A percentile compares a stretch with the other conserved stretches of the same genome.
Evolutionary conservation across 768 basidiomycete species (phyloP).

Genomic region (Kwoniella pini): DNA sequence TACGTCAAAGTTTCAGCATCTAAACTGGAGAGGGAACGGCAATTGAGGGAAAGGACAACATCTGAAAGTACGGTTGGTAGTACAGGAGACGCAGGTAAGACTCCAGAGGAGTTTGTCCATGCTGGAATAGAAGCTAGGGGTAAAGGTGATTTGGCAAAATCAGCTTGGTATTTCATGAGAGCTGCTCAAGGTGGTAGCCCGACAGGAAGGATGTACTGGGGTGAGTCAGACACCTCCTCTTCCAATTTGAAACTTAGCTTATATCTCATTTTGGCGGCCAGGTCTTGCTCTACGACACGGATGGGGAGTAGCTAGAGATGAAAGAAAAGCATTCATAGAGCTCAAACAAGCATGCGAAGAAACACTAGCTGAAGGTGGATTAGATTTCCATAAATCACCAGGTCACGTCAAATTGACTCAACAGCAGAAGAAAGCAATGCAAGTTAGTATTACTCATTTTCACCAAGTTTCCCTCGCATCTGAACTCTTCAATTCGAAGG

Average conservation of each 20-base stretch:
- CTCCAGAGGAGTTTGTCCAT: constrained; percentile 43
- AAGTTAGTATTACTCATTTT: constrained; percentile 26
- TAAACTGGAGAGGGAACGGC: constrained; percentile 20
- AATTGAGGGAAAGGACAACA: constrained; percentile 18
- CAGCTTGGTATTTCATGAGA: constrained; percentile 51
- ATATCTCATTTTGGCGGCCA: constrained; percentile 7
- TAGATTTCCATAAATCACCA: constrained; percentile 32
- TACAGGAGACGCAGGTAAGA: constrained; percentile 1
- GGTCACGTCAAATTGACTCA: constrained; percentile 23
- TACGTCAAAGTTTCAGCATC: constrained; percentile 43
- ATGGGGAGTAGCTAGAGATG: constrained; percentile 49
- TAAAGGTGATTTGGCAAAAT: constrained; percentile 45
- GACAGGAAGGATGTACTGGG: constrained; percentile 52
- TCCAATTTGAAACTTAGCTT: no score
- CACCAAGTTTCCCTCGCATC: no score
- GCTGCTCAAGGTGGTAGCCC: constrained; percentile 51
- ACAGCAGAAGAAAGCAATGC: constrained; percentile 29
- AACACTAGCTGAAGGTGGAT: constrained; percentile 26
- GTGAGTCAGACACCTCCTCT: constrained; percentile 37
- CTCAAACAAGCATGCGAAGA: constrained; percentile 48
- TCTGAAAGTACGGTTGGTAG: constrained; percentile 15
- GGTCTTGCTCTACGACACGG: constrained; percentile 50
- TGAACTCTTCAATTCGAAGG: no score
- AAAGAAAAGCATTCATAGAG: constrained; percentile 44
- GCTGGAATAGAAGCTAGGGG: constrained; percentile 46